Conservation (phyloP, 2,329 filamentous ascomycete genomes). For the Colletotrichum kahawae region DNA sequence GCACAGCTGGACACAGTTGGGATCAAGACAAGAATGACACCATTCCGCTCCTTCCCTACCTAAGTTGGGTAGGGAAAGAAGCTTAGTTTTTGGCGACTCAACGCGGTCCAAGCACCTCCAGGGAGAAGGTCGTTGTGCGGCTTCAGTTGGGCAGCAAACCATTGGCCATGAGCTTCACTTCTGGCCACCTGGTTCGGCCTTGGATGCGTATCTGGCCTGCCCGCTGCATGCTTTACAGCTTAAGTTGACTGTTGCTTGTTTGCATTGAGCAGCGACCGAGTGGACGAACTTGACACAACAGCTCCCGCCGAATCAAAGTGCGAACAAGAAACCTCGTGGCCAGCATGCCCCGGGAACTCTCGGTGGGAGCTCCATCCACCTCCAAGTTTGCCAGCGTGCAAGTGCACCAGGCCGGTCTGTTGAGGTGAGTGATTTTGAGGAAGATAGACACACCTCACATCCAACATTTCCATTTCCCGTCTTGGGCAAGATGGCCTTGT, state of each 20-base stretch:
- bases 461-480: neutral
- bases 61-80: neutral
- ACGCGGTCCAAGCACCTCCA: slow-evolving; percentile 7
- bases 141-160: neutral
- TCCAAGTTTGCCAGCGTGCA: neutral
- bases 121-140: neutral
- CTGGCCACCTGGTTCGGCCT: neutral
- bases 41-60: neutral
- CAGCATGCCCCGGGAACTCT: neutral
- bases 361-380: neutral
- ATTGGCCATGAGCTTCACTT: slow-evolving; percentile 2
- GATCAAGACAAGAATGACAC: slow-evolving; percentile 7
- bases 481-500: neutral
- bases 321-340: slow-evolving; percentile 3
- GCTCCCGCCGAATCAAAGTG: slow-evolving; percentile 10
- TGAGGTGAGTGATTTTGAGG: neutral
- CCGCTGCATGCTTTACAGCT: neutral
- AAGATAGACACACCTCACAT: neutral
- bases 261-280: slow-evolving; percentile 10
- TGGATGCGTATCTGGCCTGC: neutral
- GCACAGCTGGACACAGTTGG: slow-evolving; percentile 6
- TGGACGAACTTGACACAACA: slow-evolving; percentile 21
- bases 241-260: neutral
- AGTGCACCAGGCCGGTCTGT: neutral
- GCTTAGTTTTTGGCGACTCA: slow-evolving; percentile 6